These are phyloP conservation scores for Trypanosoma caninum DNA, from an alignment of 208 protist species.

Conservation along the genomic window DNA sequence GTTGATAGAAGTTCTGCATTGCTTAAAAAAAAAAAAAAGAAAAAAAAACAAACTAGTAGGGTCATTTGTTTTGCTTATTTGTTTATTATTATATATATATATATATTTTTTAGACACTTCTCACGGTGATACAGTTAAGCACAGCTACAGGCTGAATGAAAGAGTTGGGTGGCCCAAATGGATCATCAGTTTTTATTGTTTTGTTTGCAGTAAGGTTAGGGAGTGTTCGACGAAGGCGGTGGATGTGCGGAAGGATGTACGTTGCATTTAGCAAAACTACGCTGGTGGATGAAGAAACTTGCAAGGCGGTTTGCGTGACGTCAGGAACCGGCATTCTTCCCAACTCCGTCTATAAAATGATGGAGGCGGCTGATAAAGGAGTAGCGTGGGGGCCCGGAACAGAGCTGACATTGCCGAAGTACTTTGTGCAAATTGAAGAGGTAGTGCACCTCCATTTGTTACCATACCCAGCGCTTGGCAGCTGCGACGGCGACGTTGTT, in stretches of 20 bases:
- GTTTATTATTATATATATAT: background rate
- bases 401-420: conserved; percentile 43
- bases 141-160: background rate
- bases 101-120: background rate
- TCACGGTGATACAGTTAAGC: no score
- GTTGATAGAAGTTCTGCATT: no score
- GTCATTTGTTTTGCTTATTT: background rate
- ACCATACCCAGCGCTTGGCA: conserved; percentile 27
- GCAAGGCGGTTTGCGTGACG: conserved; percentile 27
- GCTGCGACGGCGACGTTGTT: no score
- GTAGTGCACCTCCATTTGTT: conserved; percentile 68
- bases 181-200: conserved; percentile 53
- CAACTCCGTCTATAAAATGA: conserved; percentile 39
- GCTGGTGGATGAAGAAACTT: conserved; percentile 38
- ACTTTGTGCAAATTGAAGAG: conserved; percentile 53
- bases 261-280: conserved; percentile 40
- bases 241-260: conserved; percentile 42
- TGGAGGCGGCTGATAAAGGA: conserved; percentile 53
- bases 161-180: background rate
- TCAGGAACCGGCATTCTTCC: conserved; percentile 43
- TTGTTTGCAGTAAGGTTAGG: conserved; percentile 35
- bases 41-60: background rate
- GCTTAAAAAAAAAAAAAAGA: no score
- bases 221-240: conserved; percentile 41
- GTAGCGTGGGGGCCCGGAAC: conserved; percentile 44